These are phyloP conservation scores for Cyberlindnera americana DNA, from an alignment of 805 yeast genomes.

Conservation along the genomic window DNA sequence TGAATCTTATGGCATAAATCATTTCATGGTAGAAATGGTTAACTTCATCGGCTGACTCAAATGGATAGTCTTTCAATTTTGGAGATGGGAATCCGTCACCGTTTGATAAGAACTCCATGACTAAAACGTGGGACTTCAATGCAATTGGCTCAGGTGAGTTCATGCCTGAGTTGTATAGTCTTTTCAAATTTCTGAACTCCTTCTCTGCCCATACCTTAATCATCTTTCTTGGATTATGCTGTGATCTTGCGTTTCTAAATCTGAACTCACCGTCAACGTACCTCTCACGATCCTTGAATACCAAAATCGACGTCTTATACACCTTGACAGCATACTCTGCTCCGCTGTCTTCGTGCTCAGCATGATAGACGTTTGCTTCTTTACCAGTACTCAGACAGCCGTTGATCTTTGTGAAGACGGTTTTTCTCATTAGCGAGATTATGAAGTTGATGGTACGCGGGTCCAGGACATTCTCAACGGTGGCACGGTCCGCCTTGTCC, in stretches of 20 bases:
- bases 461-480: constrained; percentile 94
- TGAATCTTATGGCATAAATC: constrained; percentile 77
- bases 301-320: constrained; percentile 92
- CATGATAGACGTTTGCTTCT: constrained; percentile 98
- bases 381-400: constrained; percentile 97
- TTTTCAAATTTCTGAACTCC: constrained; percentile 87
- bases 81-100: constrained; percentile 86
- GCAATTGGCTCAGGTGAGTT: constrained; percentile 95
- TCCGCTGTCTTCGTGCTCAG: constrained; percentile 40
- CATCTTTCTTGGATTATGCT: constrained; percentile 95
- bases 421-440: constrained; percentile 76
- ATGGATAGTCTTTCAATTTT: constrained; percentile 77
- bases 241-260: constrained; percentile 79
- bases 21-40: constrained; percentile 70
- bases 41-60: constrained; percentile 62
- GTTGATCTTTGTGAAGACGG: constrained; percentile 77
- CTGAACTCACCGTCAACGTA: constrained; percentile 96
- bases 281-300: constrained; percentile 94
- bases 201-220: constrained; percentile 98
- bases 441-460: constrained; percentile 88
- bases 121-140: constrained; percentile 82
- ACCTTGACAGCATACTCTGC: constrained; percentile 85
- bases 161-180: constrained; percentile 73
- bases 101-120: constrained; percentile 89
- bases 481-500: constrained; percentile 91